Evolutionary conservation across 129 eudicot genomes (phyloP), one percentile per base, ranked within the genome.

Genomic region (Scalesia atractyloides): DNA sequence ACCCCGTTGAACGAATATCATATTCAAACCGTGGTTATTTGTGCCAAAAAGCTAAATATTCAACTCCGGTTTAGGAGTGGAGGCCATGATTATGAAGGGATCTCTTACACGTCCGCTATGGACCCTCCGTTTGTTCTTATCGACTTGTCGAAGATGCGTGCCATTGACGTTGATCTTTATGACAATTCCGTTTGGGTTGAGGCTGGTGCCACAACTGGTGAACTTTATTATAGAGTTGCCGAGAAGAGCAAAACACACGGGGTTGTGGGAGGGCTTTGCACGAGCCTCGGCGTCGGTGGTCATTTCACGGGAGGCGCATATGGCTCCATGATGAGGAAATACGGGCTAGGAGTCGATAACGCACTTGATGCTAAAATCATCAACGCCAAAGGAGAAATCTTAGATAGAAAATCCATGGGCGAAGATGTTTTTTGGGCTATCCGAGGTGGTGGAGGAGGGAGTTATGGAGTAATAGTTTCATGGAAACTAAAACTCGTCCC

Each of bases 61-160:
- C 85, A 86, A 9, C 72, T 86, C 7, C 73, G 86, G 14, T 56
- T 81, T 18, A 72, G 89, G 20, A 85, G 89, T 43, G 89, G 86
- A 14, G 89, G 89, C 50, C 89, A 85, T 71, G 89, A 85, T 54
- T 81, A 73, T 15, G 89, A 84, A 52, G 89, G 89, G 52, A 51
- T 74, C 9, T 85, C 89, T n/a, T 85, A 79, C 11, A 64, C 60
- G 0, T 79, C 89, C 5, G 63, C 51, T 0, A 69, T 44, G 51
- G 63, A 77, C 36, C 43, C 49, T 2, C 78, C 86, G 0, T 82
- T 75, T 16, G 24, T 76, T 39, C 15, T 85, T 14, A 69, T 85
- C 1, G 89, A 85, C 57, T 33, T 85, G 43, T 71, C 83, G 0
- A 82, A 85, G 48, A 66, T 85, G 56, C 84, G 84, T 4, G 46